A percentile compares a stretch with the other conserved stretches of the same genome.
Evolutionary conservation across 495 filamentous ascomycete species (phyloP).

Genomic region (Tetracladium marchalianum): DNA sequence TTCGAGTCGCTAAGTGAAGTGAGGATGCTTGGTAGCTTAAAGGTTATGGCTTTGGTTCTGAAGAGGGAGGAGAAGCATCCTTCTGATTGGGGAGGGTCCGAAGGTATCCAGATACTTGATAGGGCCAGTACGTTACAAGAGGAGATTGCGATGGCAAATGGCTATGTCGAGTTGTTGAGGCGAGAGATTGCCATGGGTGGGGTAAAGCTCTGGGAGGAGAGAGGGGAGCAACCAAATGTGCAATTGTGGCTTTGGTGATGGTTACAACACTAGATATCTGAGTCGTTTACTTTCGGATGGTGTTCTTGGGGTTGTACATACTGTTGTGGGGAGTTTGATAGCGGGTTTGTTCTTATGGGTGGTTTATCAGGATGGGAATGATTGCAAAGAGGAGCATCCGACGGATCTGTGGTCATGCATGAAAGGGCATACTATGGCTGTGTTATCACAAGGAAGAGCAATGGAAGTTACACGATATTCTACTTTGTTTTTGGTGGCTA

Average conservation of each 20-base stretch:
- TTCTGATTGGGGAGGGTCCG: neutral
- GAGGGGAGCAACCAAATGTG: slow-evolving; percentile 4
- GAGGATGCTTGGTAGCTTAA: slow-evolving; percentile 9
- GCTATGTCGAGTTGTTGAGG: slow-evolving; percentile 11
- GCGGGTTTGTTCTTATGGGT: no score
- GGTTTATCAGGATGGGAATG: no score
- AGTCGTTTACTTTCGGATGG: no score
- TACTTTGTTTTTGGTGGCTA: no score
- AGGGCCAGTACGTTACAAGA: slow-evolving; percentile 3
- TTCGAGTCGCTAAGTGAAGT: slow-evolving; percentile 15
- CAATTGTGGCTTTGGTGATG: slow-evolving; percentile 19
- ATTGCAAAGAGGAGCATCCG: no score
- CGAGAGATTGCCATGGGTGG: slow-evolving; percentile 5
- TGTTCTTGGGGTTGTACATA: no score
- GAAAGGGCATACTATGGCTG: no score
- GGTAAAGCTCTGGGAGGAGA: slow-evolving; percentile 2
- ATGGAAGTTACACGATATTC: no score
- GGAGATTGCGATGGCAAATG: slow-evolving; percentile 9
- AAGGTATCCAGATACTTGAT: neutral
- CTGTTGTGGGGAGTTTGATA: no score
- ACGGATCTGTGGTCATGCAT: no score
- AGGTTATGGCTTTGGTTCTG: slow-evolving; percentile 13
- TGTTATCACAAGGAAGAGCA: no score
- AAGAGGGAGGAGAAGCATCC: slow-evolving; percentile 2
- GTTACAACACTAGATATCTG: neutral